A percentile compares a stretch with the other conserved stretches of the same genome.
phyloP scores from a whole-genome alignment of 2,329 filamentous ascomycete species.

The Helminthosporium solani region DNA sequence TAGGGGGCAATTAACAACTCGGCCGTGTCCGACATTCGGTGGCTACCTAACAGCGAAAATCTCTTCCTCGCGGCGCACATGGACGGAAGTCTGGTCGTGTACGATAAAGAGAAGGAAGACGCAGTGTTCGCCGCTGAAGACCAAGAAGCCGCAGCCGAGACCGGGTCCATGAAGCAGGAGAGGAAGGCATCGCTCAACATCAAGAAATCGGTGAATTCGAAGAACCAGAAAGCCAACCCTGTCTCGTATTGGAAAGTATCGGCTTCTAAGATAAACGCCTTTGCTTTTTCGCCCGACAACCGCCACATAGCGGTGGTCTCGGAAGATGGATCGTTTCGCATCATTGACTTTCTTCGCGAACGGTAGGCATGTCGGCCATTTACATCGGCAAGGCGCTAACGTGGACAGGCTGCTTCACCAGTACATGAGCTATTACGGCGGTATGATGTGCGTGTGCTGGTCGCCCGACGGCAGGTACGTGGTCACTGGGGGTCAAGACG shows the following conservation, averaged over 20 bases:
- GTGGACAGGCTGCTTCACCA: conserved; percentile 71
- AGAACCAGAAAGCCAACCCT: conserved; percentile 90
- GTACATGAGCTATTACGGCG: conserved; percentile 90
- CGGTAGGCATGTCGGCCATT: conserved; percentile 58
- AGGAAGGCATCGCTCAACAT: conserved; percentile 61
- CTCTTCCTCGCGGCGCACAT: conserved; percentile 89
- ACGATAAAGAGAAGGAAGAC: conserved; percentile 97
- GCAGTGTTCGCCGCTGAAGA: conserved; percentile 74
- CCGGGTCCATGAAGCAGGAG: conserved; percentile 34
- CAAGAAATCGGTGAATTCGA: conserved; percentile 88
- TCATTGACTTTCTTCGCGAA: conserved; percentile 91
- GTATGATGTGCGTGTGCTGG: conserved; percentile 92
- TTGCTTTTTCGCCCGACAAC: conserved; percentile 88
- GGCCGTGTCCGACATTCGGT: conserved; percentile 82
- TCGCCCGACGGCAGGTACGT: conserved; percentile 96
- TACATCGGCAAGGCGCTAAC: conserved; percentile 1
- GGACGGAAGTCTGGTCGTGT: conserved; percentile 87
- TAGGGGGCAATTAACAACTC: conserved; percentile 84
- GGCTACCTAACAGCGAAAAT: conserved; percentile 93
- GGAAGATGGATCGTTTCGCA: conserved; percentile 84
- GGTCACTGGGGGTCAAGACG: conserved; percentile 91
- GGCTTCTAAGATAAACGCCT: conserved; percentile 85
- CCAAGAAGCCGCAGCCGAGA: conserved; percentile 21
- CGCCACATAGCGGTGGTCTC: conserved; percentile 85
- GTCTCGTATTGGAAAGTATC: conserved; percentile 91